Base-by-base conservation (phyloP, 345 rosid genomes). In the Crucihimalaya himalaica region DNA sequence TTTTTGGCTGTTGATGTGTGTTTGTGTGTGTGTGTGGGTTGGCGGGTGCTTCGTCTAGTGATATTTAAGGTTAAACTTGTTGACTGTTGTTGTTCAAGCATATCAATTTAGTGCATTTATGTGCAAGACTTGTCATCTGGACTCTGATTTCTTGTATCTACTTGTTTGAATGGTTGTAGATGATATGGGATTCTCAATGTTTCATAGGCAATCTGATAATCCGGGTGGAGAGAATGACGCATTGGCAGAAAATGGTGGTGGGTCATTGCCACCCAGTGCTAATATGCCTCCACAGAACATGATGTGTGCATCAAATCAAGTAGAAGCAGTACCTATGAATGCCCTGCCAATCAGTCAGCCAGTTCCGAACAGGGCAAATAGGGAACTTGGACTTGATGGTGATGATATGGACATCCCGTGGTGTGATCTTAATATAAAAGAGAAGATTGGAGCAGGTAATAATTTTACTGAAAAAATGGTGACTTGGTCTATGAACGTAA, bases 391-490 rank as follows among this genome's bases (percentile, higher is more conserved):
- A 46, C 82, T 87, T 78, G 96, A 92, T 69, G 83, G 87, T 72
- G 98, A 92, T 72, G 98, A 88, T 84, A 83, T 92, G 84, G 90
- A 83, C 53, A 90, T 96, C 69, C 89, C 96, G 4, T 96, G 98
- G 99, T 79, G 74, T 78, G 98, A 96, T 83, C 96, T 96, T 76
- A 85, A 76, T 71, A 58, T 96, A 51, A 92, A 84, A 82, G 99
- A 92, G 86, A 88, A 83, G 80, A 96, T 96, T 60, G 99, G 99
- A 86, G 88, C 99, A 86, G 99, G 99, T 96, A 90, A 12, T 63
- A 59, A 39, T 27, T 39, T 25, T 35, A 13, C 65, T 4, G 1
- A 31, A 61, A 23, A 73, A 14, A 5, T 46, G 34, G 7, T 67
- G 56, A 40, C 28, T n/a, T 64, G 6, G 37, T 63, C 39, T 35